Conservation (phyloP, 176 grass and related monocot species). For the Tuctoria greenei region DNA sequence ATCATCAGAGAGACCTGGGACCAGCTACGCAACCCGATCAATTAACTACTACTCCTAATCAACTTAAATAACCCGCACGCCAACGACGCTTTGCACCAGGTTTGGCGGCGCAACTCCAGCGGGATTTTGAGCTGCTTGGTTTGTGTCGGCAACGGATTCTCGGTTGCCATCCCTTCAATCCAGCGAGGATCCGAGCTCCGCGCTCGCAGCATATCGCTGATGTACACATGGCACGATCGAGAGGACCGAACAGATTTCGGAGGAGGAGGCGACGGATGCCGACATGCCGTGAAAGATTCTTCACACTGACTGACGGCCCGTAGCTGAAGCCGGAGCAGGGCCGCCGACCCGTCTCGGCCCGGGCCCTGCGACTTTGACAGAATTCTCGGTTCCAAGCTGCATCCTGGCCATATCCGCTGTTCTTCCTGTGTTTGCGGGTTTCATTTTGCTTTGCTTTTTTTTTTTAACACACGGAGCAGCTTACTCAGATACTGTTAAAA, state of each 20-base stretch:
- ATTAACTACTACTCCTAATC: not conserved
- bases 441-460: not conserved
- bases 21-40: not conserved
- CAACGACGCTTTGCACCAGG: not conserved
- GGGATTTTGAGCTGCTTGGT: too few species aligned
- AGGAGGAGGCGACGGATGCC: not conserved
- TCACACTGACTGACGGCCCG: not conserved
- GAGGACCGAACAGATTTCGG: too few species aligned
- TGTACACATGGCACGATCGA: too few species aligned
- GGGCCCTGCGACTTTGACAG: not conserved
- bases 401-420: too few species aligned
- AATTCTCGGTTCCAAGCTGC: not conserved
- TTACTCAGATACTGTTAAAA: too few species aligned
- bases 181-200: too few species aligned
- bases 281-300: not conserved
- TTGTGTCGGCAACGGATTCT: too few species aligned
- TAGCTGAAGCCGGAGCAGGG: too few species aligned
- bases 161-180: too few species aligned
- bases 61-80: not conserved
- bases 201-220: too few species aligned
- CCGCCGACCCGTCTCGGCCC: not conserved
- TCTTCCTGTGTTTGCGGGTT: too few species aligned
- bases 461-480: too few species aligned
- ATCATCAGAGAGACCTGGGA: not conserved
- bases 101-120: constrained; percentile 26